Evolutionary conservation across 169 alveolate genomes (phyloP).

Genomic region (Plasmodium coatneyi): DNA sequence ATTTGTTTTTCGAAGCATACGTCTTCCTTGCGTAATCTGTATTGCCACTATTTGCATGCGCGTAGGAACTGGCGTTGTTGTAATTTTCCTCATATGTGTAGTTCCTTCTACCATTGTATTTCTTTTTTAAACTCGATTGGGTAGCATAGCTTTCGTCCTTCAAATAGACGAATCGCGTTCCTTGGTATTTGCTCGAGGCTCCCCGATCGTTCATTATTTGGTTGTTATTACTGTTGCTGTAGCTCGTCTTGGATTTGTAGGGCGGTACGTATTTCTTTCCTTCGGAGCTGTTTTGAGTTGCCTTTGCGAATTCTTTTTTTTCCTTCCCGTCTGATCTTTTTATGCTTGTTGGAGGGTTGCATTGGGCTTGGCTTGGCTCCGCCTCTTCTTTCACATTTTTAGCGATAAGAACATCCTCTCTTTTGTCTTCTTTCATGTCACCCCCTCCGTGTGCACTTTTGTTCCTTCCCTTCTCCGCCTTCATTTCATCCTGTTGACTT

Average conservation of each 20-base stretch:
- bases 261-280: neutral
- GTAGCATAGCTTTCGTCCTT: conserved; percentile 2
- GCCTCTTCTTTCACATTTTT: neutral
- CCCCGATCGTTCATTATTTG: neutral
- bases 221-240: neutral
- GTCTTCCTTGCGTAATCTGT: neutral
- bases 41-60: neutral
- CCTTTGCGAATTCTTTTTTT: neutral
- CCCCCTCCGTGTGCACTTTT: neutral
- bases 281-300: neutral
- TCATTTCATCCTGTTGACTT: neutral
- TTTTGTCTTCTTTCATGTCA: neutral
- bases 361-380: neutral
- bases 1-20: neutral
- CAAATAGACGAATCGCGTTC: conserved; percentile 14
- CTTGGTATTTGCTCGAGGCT: conserved; percentile 12
- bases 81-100: conserved; percentile 26
- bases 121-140: neutral
- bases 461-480: neutral
- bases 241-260: conserved; percentile 21
- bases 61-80: conserved; percentile 5
- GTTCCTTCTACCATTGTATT: neutral
- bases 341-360: neutral
- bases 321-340: neutral
- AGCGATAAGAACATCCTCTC: neutral